These are phyloP conservation scores for Termitomyces heimii DNA, from an alignment of 768 basidiomycete species.

Conservation along the genomic window DNA sequence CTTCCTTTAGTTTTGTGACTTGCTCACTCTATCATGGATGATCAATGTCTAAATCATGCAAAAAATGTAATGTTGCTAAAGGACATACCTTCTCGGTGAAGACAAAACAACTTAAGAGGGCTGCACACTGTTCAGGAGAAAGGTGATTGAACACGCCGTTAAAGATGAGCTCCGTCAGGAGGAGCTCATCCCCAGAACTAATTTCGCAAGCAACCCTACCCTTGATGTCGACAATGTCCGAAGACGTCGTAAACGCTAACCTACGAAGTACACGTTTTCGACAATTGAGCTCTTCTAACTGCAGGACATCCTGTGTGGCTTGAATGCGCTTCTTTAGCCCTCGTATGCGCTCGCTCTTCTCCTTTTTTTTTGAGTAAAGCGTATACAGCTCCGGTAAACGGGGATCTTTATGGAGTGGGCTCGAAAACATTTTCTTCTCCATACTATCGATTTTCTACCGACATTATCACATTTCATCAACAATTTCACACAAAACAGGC, in stretches of 20 bases:
- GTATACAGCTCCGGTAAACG: constrained; percentile 79
- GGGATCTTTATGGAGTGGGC: constrained; percentile 73
- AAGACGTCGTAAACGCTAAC: constrained; percentile 80
- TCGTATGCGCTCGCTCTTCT: constrained; percentile 62
- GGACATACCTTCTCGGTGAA: constrained; percentile 84
- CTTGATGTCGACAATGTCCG: constrained; percentile 97
- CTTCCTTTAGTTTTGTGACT: constrained; percentile 81
- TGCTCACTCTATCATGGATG: constrained; percentile 65
- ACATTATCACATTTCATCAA: not conserved
- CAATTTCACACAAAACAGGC: not conserved
- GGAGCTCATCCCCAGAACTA: constrained; percentile 91
- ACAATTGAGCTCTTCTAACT: constrained; percentile 94
- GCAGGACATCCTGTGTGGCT: constrained; percentile 86
- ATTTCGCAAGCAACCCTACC: constrained; percentile 98
- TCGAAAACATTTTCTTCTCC: constrained; percentile 80
- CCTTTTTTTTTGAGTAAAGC: constrained; percentile 71
- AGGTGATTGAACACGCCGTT: constrained; percentile 93
- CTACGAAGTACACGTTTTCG: constrained; percentile 92
- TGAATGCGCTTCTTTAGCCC: constrained; percentile 81
- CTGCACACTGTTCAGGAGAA: constrained; percentile 87
- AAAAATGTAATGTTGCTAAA: not conserved
- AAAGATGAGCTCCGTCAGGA: constrained; percentile 96
- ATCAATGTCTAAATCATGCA: not conserved
- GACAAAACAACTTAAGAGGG: constrained; percentile 95
- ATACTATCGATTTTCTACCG: constrained; percentile 84